Conservation (phyloP, 345 rosid species). For the Eucalyptus brandiana region DNA sequence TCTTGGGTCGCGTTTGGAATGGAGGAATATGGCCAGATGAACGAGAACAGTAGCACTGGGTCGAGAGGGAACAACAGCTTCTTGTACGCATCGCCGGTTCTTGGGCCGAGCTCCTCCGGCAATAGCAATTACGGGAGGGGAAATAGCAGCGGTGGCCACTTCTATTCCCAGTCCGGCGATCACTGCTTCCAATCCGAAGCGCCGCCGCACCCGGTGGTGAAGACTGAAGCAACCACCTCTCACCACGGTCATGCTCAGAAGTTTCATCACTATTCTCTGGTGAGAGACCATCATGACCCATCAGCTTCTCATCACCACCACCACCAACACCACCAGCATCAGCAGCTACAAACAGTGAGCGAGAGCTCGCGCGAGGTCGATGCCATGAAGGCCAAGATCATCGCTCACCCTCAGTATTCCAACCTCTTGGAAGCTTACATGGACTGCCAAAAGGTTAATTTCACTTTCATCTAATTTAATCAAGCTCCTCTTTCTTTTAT, state of each 20-base stretch:
- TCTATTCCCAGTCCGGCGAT: constrained; percentile 18
- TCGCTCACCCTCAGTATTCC: constrained; percentile 87
- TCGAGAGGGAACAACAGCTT: constrained; percentile 38
- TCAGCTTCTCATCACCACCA: neutral
- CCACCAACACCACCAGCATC: neutral
- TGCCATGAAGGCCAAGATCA: constrained; percentile 87
- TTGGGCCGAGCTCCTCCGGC: constrained; percentile 13
- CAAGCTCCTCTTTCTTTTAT: neutral
- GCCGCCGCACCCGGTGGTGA: constrained; percentile 30
- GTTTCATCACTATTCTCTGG: constrained; percentile 40
- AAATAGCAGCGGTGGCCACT: neutral
- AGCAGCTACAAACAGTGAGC: constrained; percentile 30
- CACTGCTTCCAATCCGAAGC: constrained; percentile 48
- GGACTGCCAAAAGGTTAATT: constrained; percentile 92
- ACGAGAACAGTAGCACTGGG: constrained; percentile 39
- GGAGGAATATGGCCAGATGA: constrained; percentile 71
- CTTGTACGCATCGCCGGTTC: constrained; percentile 51
- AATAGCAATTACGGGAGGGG: neutral
- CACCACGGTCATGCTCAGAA: constrained; percentile 26
- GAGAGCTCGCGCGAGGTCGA: constrained; percentile 43
- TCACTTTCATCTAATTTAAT: neutral
- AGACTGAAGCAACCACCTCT: constrained; percentile 61
- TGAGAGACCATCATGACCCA: constrained; percentile 28
- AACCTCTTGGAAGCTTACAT: constrained; percentile 82
- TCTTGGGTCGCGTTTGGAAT: constrained; percentile 16